phyloP scores from a whole-genome alignment of 768 basidiomycete species.

The Suillus variegatus region DNA sequence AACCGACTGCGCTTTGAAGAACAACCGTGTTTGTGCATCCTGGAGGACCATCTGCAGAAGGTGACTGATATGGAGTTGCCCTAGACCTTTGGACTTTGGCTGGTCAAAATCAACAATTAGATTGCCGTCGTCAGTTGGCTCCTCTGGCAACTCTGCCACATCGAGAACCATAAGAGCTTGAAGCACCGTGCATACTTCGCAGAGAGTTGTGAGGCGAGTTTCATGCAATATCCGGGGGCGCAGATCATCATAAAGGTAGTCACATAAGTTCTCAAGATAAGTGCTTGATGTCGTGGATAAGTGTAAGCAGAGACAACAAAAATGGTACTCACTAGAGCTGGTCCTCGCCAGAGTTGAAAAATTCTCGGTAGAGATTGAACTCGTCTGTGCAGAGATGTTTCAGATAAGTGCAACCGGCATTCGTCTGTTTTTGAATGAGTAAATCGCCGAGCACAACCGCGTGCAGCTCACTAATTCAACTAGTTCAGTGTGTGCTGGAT shows the following conservation, averaged over 20 bases:
- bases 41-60: slow-evolving; percentile 89
- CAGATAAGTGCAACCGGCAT: slow-evolving; percentile 89
- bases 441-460: background rate
- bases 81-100: slow-evolving; percentile 42
- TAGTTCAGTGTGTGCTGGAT: slow-evolving; percentile 77
- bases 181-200: slow-evolving; percentile 94
- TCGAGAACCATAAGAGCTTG: slow-evolving; percentile 97
- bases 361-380: slow-evolving; percentile 79
- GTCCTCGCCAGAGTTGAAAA: slow-evolving; percentile 86
- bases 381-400: slow-evolving; percentile 92
- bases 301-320: background rate
- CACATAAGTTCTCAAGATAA: slow-evolving; percentile 90
- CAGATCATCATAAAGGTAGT: slow-evolving; percentile 93
- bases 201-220: slow-evolving; percentile 80
- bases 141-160: slow-evolving; percentile 44
- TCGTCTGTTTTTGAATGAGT: slow-evolving; percentile 54
- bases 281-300: slow-evolving; percentile 47
- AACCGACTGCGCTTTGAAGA: slow-evolving; percentile 94
- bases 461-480: slow-evolving; percentile 71
- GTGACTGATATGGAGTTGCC: slow-evolving; percentile 74
- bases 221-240: slow-evolving; percentile 96
- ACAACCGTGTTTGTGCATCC: slow-evolving; percentile 92
- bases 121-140: slow-evolving; percentile 33
- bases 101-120: slow-evolving; percentile 43
- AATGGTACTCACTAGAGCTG: slow-evolving; percentile 58